phyloP scores from a whole-genome alignment of 495 filamentous ascomycete species.

The Penicillium pulvis region DNA sequence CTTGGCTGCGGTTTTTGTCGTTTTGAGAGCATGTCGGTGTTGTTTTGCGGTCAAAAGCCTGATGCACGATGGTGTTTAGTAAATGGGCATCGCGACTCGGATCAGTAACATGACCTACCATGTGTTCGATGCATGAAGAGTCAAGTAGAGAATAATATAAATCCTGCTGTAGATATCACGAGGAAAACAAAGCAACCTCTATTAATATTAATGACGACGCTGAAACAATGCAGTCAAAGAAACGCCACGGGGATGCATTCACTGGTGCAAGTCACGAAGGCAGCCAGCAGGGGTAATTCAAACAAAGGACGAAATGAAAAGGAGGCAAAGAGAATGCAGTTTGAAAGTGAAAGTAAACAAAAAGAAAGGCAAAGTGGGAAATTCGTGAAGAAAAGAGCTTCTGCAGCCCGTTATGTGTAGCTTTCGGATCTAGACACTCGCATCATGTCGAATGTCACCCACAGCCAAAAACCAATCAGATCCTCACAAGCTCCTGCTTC shows the following conservation, averaged over 20 bases:
- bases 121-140: conserved; percentile 7
- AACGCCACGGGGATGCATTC: conserved; percentile 20
- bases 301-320: conserved; percentile 5
- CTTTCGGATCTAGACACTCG: conserved; percentile 8
- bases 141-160: neutral
- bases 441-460: neutral
- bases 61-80: neutral
- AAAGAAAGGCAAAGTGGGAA: neutral
- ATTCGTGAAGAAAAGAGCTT: conserved; percentile 11
- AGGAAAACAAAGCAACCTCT: conserved; percentile 10
- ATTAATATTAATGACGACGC: conserved; percentile 25
- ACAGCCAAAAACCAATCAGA: conserved; percentile 10
- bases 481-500: conserved; percentile 5
- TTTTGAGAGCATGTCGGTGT: conserved; percentile 23
- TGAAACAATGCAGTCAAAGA: conserved; percentile 28
- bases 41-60: conserved; percentile 7
- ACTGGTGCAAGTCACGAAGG: conserved; percentile 7
- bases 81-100: neutral
- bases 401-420: conserved; percentile 4
- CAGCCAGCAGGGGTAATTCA: conserved; percentile 3
- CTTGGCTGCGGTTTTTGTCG: conserved; percentile 29
- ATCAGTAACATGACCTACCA: conserved; percentile 16
- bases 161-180: conserved; percentile 10
- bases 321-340: conserved; percentile 8
- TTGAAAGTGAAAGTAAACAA: neutral